Evolutionary conservation across 2,329 filamentous ascomycete species (phyloP).

Genomic region (Chaetomiaceae sp.): DNA sequence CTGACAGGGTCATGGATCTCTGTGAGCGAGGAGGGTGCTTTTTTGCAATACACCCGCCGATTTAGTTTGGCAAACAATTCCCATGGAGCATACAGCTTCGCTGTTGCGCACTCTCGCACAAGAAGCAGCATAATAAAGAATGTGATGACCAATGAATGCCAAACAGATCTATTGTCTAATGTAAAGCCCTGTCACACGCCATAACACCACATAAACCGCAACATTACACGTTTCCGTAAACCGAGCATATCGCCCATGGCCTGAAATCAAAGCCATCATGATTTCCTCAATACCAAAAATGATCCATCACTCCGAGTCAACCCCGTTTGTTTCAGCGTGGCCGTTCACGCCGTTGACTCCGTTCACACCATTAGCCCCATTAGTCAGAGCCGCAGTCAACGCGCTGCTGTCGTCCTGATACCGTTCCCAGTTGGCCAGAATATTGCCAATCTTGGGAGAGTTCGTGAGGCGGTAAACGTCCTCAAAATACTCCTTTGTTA

Average conservation of each 20-base stretch:
- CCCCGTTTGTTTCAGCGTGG: neutral
- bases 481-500: constrained; percentile 99
- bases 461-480: constrained; percentile 95
- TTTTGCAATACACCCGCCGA: too few relatives aligned
- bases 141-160: too few relatives aligned
- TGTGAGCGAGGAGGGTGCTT: too few relatives aligned
- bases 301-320: neutral
- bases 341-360: constrained; percentile 2
- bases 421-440: constrained; percentile 82
- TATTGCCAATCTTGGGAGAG: constrained; percentile 68
- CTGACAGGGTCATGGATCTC: too few relatives aligned
- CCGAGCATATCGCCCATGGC: neutral
- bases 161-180: constrained; percentile 1
- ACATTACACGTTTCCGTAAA: constrained; percentile 1
- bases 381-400: constrained; percentile 28
- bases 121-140: too few relatives aligned
- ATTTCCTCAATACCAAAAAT: neutral
- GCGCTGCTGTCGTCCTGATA: constrained; percentile 52
- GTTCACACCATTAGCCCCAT: constrained; percentile 30
- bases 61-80: too few relatives aligned
- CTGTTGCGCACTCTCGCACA: too few relatives aligned
- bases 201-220: neutral
- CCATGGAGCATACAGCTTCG: too few relatives aligned
- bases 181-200: neutral
- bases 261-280: neutral